These are phyloP conservation scores for Dothideomycetes sp. DNA, from an alignment of 2,329 filamentous ascomycete species.

Conservation along the genomic window DNA sequence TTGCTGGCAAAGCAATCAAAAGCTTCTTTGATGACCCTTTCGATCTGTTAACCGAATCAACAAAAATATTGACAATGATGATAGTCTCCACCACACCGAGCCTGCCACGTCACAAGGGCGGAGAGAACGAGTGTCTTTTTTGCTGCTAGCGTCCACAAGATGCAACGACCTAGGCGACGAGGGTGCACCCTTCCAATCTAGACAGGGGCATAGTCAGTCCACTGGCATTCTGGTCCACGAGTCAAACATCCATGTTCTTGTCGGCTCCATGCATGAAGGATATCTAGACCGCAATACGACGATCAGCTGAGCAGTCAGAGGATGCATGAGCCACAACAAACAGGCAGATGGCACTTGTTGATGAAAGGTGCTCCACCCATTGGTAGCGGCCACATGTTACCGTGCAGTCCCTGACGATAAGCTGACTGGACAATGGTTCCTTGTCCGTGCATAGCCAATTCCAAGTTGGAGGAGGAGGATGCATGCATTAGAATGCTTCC, in stretches of 20 bases:
- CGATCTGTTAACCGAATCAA: constrained; percentile 7
- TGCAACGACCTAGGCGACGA: constrained; percentile 21
- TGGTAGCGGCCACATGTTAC: constrained; percentile 17
- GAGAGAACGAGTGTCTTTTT: constrained; percentile 36
- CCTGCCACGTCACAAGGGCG: constrained; percentile 46
- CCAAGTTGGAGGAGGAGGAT: constrained; percentile 9
- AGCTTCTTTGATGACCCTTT: constrained; percentile 7
- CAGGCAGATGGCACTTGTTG: constrained; percentile 1
- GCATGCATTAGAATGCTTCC: constrained; percentile 5
- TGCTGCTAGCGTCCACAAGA: constrained; percentile 36
- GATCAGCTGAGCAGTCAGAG: constrained; percentile 30
- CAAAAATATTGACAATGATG: constrained; percentile 12
- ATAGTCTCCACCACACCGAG: constrained; percentile 27
- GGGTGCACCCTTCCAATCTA: constrained; percentile 8
- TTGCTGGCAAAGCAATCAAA: background rate
- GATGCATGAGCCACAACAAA: constrained; percentile 20
- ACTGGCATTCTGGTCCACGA: background rate
- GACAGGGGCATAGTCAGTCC: constrained; percentile 8
- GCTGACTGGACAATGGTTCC: constrained; percentile 37
- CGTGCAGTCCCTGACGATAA: constrained; percentile 38
- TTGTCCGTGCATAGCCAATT: constrained; percentile 18
- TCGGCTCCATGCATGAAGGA: constrained; percentile 1
- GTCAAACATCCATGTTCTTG: constrained; percentile 1
- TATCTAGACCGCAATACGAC: background rate
- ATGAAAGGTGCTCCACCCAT: constrained; percentile 3